phyloP scores from a whole-genome alignment of 345 rosid genomes.

The Eucalyptus victrix region DNA sequence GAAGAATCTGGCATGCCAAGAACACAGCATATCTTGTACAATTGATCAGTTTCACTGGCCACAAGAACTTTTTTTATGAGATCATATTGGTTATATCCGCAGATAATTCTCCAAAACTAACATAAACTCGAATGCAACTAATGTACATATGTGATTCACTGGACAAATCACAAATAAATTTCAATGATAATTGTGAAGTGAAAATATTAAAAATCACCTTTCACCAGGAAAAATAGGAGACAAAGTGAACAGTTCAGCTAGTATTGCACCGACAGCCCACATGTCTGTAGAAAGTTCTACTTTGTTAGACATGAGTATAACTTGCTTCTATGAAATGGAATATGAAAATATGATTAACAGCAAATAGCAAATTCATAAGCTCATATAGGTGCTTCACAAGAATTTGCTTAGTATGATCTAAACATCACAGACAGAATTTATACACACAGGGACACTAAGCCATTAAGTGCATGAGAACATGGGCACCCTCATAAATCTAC shows the following conservation, averaged over 20 bases:
- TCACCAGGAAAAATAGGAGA: constrained; percentile 94
- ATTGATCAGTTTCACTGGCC: constrained; percentile 34
- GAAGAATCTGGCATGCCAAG: constrained; percentile 76
- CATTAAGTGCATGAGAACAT: neutral
- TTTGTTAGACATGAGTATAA: neutral
- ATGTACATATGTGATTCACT: neutral
- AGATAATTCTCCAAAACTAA: neutral
- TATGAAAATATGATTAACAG: neutral
- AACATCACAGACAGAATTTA: neutral
- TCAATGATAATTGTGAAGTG: neutral
- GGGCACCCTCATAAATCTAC: neutral
- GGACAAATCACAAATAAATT: neutral
- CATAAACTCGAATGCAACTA: neutral
- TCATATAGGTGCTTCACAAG: neutral
- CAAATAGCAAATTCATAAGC: neutral
- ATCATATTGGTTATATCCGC: neutral
- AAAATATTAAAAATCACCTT: constrained; percentile 25
- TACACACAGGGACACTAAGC: neutral
- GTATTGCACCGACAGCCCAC: constrained; percentile 98
- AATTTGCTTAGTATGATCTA: neutral
- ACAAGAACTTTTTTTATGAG: neutral
- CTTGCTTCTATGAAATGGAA: neutral
- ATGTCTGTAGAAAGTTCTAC: constrained; percentile 41
- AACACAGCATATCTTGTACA: constrained; percentile 78
- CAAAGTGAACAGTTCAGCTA: constrained; percentile 83